Evolutionary conservation across 768 basidiomycete species (phyloP).

Genomic region (Boletus insuetus): DNA sequence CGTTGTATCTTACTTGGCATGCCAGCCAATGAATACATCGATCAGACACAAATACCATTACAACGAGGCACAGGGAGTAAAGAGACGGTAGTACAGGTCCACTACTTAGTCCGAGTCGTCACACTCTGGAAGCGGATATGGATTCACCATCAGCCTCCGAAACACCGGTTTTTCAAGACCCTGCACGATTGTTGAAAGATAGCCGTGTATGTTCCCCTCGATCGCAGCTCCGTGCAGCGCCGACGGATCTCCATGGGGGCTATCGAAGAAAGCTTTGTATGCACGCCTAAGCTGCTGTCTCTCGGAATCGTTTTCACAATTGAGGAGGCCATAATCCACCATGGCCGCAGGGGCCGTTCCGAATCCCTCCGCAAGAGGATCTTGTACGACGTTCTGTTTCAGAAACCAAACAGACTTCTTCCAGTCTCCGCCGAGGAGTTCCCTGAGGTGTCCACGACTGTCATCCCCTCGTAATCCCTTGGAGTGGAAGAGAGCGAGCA

Average conservation of each 20-base stretch:
- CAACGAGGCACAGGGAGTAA: no score
- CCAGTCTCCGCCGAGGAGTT: background rate
- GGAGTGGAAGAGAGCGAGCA: background rate
- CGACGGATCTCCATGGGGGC: background rate
- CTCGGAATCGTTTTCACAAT: background rate
- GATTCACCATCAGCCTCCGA: background rate
- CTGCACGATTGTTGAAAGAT: background rate
- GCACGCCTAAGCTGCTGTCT: background rate
- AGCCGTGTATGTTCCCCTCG: background rate
- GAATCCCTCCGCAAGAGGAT: background rate
- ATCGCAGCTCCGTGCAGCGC: background rate
- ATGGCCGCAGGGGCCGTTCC: background rate
- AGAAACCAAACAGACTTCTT: constrained; percentile 2
- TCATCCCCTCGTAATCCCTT: background rate
- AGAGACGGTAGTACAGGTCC: background rate
- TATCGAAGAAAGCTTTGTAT: background rate
- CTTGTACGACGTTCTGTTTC: background rate
- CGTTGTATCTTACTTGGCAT: no score
- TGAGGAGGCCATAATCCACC: constrained; percentile 2
- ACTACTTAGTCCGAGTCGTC: no score
- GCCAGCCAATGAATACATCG: no score
- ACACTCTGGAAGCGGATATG: background rate
- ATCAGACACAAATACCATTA: no score
- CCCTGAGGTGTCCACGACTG: background rate
- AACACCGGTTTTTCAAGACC: background rate